Evolutionary conservation across 768 basidiomycete species (phyloP).

Genomic region (Dictyophora rubrovolvata): DNA sequence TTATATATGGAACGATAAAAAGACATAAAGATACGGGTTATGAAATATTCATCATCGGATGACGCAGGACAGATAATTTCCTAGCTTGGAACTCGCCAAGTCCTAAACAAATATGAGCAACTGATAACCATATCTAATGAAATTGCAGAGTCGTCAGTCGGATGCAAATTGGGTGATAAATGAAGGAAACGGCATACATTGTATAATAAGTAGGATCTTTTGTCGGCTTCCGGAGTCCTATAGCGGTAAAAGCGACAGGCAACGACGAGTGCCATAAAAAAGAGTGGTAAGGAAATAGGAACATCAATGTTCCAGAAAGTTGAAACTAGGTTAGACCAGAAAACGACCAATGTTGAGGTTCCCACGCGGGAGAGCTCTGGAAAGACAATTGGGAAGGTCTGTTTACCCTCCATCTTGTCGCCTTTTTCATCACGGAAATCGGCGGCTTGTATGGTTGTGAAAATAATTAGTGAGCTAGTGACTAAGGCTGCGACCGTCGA

Average conservation of each 20-base stretch:
- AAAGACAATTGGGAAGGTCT: slow-evolving; percentile 19
- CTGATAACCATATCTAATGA: slow-evolving; percentile 5
- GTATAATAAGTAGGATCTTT: slow-evolving; percentile 20
- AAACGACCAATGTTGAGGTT: slow-evolving; percentile 8
- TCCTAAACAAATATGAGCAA: slow-evolving; percentile 7
- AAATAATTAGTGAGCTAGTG: slow-evolving; percentile 21
- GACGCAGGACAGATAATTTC: neutral
- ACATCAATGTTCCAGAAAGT: slow-evolving; percentile 11
- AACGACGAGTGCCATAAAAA: slow-evolving; percentile 11
- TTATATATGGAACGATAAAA: neutral
- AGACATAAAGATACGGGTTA: slow-evolving; percentile 1
- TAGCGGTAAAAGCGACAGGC: slow-evolving; percentile 15
- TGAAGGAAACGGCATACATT: slow-evolving; percentile 17
- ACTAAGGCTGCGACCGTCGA: slow-evolving; percentile 14
- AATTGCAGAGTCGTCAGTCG: neutral
- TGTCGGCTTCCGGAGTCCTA: slow-evolving; percentile 14
- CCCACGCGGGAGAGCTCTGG: slow-evolving; percentile 11
- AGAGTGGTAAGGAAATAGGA: slow-evolving; percentile 6
- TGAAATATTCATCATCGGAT: slow-evolving; percentile 3
- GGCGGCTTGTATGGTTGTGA: slow-evolving; percentile 29
- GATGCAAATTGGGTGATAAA: neutral
- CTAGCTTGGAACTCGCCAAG: slow-evolving; percentile 1
- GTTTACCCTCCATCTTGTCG: slow-evolving; percentile 21
- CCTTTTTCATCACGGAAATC: slow-evolving; percentile 26
- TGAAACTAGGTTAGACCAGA: slow-evolving; percentile 7